Base-by-base conservation (phyloP, 768 basidiomycete genomes). In the Auricularia heimuer region DNA sequence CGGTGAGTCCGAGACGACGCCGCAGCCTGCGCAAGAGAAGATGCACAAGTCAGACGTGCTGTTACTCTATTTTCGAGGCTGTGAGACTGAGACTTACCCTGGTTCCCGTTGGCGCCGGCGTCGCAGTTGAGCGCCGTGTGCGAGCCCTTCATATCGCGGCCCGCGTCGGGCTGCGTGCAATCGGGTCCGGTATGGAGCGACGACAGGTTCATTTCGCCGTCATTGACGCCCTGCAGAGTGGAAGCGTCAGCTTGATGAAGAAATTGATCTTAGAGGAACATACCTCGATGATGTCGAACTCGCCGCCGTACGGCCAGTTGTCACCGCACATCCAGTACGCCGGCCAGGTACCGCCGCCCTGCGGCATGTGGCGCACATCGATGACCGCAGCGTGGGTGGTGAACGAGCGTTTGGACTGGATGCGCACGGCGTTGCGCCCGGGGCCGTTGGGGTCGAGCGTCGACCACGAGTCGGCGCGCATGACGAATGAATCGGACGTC, bases 311-410 rank as follows among this genome's bases (percentile, higher is more conserved):
- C 2, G 85, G 85, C 85, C 85, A 88, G 63, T 75, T 73, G 4
- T 70, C 66, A 42, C 76, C 81, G 29, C 56, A 60, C 1, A 61
- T 64, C 16, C 47, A 66, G 35, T 34, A 63, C 12, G 47, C 35
- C 33, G 73, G 78, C 64, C 63, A 81, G 80, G 56, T 33, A 3
- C 80, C 82, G 70, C 83, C 83, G 8, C 84, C 85, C 67, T 83
- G 75, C 12, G 85, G 85, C 82, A 86, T 86, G 69, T 86, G 84
- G 21, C 76, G 71, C 58, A 85, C 68, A 69, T 85, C 80, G 66
- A 83, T 77, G 82, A 86, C 77, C 44, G 80, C 78, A 62, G 85
- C 84, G 37, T 80, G 78, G 29, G 78, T 83, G 7, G 75, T 78
- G 67, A 81, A 87, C 42, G 76, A 72, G 63, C 82, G 81, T 67